A percentile compares a stretch with the other conserved stretches of the same genome.
phyloP scores from a whole-genome alignment of 805 yeast genomes.

The Clavispora santaluciae region DNA sequence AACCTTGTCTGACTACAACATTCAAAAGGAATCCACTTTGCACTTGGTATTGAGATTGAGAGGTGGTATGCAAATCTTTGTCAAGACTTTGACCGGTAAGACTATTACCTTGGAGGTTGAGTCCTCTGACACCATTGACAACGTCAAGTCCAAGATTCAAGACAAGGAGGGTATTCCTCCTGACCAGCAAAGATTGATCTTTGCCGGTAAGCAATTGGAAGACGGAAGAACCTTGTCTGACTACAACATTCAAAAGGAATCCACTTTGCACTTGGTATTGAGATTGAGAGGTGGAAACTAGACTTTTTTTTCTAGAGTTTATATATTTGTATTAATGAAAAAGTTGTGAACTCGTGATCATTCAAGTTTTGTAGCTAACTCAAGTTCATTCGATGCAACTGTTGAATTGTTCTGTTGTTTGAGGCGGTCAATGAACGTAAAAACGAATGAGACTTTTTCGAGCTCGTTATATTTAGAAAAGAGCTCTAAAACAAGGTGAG shows the following conservation, averaged over 20 bases:
- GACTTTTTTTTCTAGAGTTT: constrained; percentile 16
- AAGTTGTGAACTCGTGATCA: too few species aligned
- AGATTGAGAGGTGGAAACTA: constrained; percentile 94
- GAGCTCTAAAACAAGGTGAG: constrained; percentile 17
- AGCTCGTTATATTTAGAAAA: constrained; percentile 12
- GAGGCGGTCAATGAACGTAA: constrained; percentile 12
- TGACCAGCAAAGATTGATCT: constrained; percentile 94
- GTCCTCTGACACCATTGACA: constrained; percentile 96
- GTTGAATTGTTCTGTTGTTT: constrained; percentile 16
- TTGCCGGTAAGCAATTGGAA: constrained; percentile 96
- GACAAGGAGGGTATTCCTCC: constrained; percentile 98
- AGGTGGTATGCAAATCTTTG: constrained; percentile 59
- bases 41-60: constrained; percentile 22
- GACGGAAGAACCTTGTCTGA: constrained; percentile 95
- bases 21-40: constrained; percentile 40
- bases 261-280: constrained; percentile 90
- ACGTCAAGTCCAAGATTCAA: constrained; percentile 88
- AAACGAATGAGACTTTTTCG: constrained; percentile 12
- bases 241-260: constrained; percentile 98
- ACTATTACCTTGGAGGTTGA: constrained; percentile 89
- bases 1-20: constrained; percentile 36
- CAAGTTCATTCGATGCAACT: constrained; percentile 15
- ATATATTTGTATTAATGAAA: not conserved
- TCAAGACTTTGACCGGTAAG: constrained; percentile 56
- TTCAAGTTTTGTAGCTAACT: constrained; percentile 1